These are phyloP conservation scores for Aspergillus tubingensis DNA, from an alignment of 2,329 filamentous ascomycete genomes.

Conservation along the genomic window DNA sequence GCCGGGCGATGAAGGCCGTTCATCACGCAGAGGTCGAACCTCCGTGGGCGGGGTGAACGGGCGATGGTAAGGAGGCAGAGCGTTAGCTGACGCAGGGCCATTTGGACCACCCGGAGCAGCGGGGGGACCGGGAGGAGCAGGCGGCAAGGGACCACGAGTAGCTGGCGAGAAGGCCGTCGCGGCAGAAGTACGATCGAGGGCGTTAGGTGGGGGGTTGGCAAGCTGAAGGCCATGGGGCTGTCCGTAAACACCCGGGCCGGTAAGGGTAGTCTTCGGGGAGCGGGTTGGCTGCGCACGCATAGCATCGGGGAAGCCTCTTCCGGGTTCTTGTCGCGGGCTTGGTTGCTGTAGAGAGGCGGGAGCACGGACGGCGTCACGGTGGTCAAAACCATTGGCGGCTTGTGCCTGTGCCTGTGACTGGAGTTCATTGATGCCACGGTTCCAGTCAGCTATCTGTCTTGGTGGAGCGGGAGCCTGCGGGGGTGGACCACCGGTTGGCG, in stretches of 20 bases:
- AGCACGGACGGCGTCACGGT: slow-evolving; percentile 70
- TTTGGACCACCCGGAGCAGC: slow-evolving; percentile 59
- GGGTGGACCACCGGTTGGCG: slow-evolving; percentile 48
- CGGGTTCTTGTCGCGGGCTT: slow-evolving; percentile 73
- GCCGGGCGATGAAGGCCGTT: slow-evolving; percentile 86
- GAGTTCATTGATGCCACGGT: slow-evolving; percentile 73
- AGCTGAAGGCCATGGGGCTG: slow-evolving; percentile 55
- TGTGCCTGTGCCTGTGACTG: slow-evolving; percentile 56
- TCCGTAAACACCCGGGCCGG: slow-evolving; percentile 55
- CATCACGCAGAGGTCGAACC: slow-evolving; percentile 78
- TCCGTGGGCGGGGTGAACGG: slow-evolving; percentile 81
- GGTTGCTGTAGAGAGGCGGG: slow-evolving; percentile 70
- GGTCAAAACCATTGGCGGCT: slow-evolving; percentile 75
- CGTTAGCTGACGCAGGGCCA: slow-evolving; percentile 33
- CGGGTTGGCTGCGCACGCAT: slow-evolving; percentile 59
- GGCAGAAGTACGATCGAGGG: slow-evolving; percentile 42
- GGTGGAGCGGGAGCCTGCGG: slow-evolving; percentile 66
- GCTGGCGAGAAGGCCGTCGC: slow-evolving; percentile 31
- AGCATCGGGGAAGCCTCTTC: slow-evolving; percentile 68
- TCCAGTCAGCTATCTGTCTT: slow-evolving; percentile 62
- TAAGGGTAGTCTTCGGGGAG: slow-evolving; percentile 61
- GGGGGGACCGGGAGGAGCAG: slow-evolving; percentile 33
- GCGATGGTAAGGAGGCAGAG: slow-evolving; percentile 71
- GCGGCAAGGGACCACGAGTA: slow-evolving; percentile 50
- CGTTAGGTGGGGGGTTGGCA: slow-evolving; percentile 47